Evolutionary conservation across 2,329 filamentous ascomycete species (phyloP), one percentile per base, ranked within the genome.

Genomic region (Xylaria sp.): DNA sequence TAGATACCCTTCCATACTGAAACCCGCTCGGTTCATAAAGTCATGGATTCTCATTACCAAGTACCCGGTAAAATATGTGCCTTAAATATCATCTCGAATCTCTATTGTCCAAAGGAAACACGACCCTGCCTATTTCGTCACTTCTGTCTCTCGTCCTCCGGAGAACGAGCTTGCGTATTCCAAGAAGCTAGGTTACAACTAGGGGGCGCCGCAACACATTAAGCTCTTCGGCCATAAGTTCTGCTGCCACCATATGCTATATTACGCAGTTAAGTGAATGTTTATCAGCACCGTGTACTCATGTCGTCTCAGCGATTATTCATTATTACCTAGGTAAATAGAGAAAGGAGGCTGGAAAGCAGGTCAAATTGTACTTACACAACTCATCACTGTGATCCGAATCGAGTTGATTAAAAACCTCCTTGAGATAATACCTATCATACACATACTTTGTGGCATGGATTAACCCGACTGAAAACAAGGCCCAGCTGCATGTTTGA

Each of bases 1-100:
- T 63, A 63, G 52, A 63, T 63, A 57, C 61, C 61, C 61, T 41
- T 46, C 39, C 15, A 62, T 23, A 18, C 2, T 4, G 0, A 28
- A 23, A 13, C 2, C 9, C 23, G 50, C 28, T 34, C 8, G 10
- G 25, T 13, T 32, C 9, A 53, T 34, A 34, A 23, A 4, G 4
- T 43, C 9, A 23, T 13, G 1, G 25, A 39, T 28, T 8, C 12
- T 1, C 20, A 36, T 28, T 2, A 39, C 39, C 15, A 6, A 41
- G 5, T 41, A n/a, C 8, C 18, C 3, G 15, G 4, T 41, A 18
- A 41, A 15, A n/a, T n/a, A n/a, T 8, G 39, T 41, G 39, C 18
- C 18, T 41, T 41, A n/a, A 1, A 18, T n/a, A 8, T 4, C 15
- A n/a, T 13, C 2, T 12, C 41, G 3, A 23, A 10, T 45, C 7